Conservation (phyloP, 352 stramenopile genomes). For the Globisporangium abappressorium region DNA sequence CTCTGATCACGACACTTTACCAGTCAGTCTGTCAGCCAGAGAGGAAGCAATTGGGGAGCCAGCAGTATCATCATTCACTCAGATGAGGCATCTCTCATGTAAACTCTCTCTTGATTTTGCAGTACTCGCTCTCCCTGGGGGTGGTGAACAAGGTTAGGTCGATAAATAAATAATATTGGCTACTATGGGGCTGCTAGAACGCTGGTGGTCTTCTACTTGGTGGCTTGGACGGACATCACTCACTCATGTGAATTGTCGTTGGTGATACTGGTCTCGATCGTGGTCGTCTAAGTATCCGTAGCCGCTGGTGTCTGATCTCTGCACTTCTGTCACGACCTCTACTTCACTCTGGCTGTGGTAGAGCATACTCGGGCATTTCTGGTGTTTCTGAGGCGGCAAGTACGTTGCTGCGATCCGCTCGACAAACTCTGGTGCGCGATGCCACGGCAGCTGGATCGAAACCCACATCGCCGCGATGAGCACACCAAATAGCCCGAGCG, state of each 20-base stretch:
- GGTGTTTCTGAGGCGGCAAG: conserved; percentile 7
- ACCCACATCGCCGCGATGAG: conserved; percentile 42
- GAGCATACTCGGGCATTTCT: conserved; percentile 10
- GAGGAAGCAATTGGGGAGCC: neutral
- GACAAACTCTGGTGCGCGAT: conserved; percentile 21
- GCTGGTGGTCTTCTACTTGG: conserved; percentile 1
- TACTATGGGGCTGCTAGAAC: neutral
- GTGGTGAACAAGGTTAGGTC: neutral
- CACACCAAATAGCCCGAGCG: conserved; percentile 27
- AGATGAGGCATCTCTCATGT: neutral
- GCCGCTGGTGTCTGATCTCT: neutral
- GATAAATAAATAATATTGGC: conserved; percentile 9
- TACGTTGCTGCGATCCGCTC: conserved; percentile 2
- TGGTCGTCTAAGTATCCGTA: neutral
- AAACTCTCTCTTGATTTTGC: conserved; percentile 1
- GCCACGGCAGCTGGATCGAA: conserved; percentile 44
- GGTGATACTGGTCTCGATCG: conserved; percentile 3
- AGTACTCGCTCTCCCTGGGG: neutral
- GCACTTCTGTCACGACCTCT: conserved; percentile 11
- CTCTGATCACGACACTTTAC: neutral
- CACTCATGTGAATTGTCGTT: neutral
- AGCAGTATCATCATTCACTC: neutral
- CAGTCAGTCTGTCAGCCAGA: neutral
- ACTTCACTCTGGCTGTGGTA: conserved; percentile 4
- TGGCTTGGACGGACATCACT: neutral